phyloP scores from a whole-genome alignment of 495 filamentous ascomycete species.

The Xeromyces bisporus region DNA sequence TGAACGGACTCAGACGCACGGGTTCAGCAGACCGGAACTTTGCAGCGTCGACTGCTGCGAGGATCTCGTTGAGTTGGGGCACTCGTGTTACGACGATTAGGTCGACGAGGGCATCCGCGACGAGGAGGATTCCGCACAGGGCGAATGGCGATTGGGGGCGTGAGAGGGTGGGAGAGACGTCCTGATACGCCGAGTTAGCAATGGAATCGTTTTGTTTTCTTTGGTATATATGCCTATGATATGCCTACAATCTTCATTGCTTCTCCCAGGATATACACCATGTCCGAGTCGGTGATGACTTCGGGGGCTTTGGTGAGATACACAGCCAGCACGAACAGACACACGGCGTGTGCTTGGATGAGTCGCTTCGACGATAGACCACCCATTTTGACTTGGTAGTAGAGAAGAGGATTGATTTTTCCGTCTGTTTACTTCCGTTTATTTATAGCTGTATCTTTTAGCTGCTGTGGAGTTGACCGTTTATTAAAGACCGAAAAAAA shows the following conservation, averaged over 20 bases:
- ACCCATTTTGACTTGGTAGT: too few species aligned
- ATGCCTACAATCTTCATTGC: conserved; percentile 66
- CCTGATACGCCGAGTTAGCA: too few species aligned
- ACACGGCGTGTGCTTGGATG: conserved; percentile 60
- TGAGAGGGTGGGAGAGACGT: conserved; percentile 37
- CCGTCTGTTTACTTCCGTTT: too few species aligned
- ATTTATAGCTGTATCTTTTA: too few species aligned
- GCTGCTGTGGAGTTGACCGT: too few species aligned
- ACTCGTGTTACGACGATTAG: conserved; percentile 47
- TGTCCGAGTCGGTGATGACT: conserved; percentile 55
- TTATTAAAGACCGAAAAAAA: too few species aligned
- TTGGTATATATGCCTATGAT: too few species aligned
- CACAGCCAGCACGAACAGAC: conserved; percentile 65
- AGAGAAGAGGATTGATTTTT: too few species aligned
- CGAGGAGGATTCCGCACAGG: conserved; percentile 53
- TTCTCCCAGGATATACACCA: conserved; percentile 73
- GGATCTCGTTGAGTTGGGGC: conserved; percentile 22
- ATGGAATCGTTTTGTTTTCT: too few species aligned
- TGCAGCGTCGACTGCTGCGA: conserved; percentile 16
- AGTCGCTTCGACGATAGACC: conserved; percentile 61
- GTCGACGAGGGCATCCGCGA: conserved; percentile 51
- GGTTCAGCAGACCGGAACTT: conserved; percentile 5
- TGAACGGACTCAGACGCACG: conserved; percentile 12
- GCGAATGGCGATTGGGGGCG: conserved; percentile 47
- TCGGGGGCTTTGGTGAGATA: conserved; percentile 61